These are phyloP conservation scores for Ustilago loliicola DNA, from an alignment of 1,284 basidiomycete species.

Conservation along the genomic window DNA sequence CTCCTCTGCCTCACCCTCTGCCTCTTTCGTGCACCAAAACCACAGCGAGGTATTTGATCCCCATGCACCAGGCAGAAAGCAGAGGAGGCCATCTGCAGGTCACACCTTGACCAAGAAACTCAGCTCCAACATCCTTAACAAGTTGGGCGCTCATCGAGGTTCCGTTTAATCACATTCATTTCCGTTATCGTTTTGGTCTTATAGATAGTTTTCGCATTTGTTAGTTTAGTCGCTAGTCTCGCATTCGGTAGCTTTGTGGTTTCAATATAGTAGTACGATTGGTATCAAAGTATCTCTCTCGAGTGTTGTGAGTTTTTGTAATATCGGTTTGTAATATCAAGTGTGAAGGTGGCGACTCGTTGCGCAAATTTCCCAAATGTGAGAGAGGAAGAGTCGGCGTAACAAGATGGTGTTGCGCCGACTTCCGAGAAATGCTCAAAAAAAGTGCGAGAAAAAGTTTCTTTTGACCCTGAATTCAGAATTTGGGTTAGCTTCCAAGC, in stretches of 20 bases:
- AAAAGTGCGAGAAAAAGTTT: constrained; percentile 26
- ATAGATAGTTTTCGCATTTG: constrained; percentile 2
- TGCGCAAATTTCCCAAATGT: too few species aligned
- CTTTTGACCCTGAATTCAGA: constrained; percentile 13
- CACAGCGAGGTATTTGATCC: background rate
- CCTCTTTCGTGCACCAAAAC: background rate
- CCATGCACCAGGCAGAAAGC: background rate
- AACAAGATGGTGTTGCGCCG: constrained; percentile 7
- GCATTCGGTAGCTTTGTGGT: background rate
- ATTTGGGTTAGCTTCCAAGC: background rate
- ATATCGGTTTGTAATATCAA: too few species aligned
- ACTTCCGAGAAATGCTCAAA: constrained; percentile 10
- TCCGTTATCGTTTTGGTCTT: background rate
- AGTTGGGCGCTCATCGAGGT: constrained; percentile 35
- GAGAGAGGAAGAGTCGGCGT: constrained; percentile 5
- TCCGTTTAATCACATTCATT: constrained; percentile 17
- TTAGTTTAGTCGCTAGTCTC: background rate
- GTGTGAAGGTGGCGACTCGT: background rate
- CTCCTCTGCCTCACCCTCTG: background rate
- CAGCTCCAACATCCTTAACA: constrained; percentile 42
- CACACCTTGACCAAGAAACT: constrained; percentile 39
- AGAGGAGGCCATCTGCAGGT: constrained; percentile 31
- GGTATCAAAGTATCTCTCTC: background rate
- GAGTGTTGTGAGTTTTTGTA: too few species aligned
- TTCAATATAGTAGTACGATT: background rate